Evolutionary conservation across 2,329 filamentous ascomycete species (phyloP), one percentile per base, ranked within the genome.

Genomic region (Macrophomina tecta): DNA sequence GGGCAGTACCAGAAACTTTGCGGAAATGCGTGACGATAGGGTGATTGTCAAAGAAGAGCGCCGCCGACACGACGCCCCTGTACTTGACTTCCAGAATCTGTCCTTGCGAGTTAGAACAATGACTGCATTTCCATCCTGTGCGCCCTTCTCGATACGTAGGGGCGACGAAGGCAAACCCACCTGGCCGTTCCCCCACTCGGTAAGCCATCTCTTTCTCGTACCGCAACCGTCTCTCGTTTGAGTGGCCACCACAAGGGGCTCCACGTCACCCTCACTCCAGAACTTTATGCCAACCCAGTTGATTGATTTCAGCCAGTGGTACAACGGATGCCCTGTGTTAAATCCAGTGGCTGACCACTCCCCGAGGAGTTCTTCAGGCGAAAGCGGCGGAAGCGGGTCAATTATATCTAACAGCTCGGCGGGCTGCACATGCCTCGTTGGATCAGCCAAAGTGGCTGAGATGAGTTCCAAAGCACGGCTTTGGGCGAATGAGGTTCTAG

Each of bases 241-340:
- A 4, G 53, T 16, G 16, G 53, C 53, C 0, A 74, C 56, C 28
- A 75, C 70, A 34, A 78, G 68, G 7, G 76, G 75, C 9, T 76
- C 75, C 9, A 77, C 74, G 46, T 77, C 74, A 11, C 77, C 70
- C 0, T 69, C 69, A 1, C 68, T 70, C 4, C 71, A 67, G 49
- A 77, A 77, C n/a, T 72, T 72, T 28, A 74, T 76, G 0, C 75
- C 76, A 0, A 73, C 71, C 76, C 76, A 78, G 11, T 73, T 72
- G 46, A 75, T 68, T 1, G 68, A 61, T 5, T 66, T 67, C 30
- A 76, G 68, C 18, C 69, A 64, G 12, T 65, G 48, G 56, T 74
- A 69, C 3, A 71, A 69, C 1, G 72, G 70, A 36, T 76, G 75
- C 1, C 70, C 70, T 0, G 73, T 76, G 45, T 72, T 69, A 32